phyloP scores from a whole-genome alignment of 345 rosid genomes.

The thale cress (Arabidopsis thaliana) region DNA sequence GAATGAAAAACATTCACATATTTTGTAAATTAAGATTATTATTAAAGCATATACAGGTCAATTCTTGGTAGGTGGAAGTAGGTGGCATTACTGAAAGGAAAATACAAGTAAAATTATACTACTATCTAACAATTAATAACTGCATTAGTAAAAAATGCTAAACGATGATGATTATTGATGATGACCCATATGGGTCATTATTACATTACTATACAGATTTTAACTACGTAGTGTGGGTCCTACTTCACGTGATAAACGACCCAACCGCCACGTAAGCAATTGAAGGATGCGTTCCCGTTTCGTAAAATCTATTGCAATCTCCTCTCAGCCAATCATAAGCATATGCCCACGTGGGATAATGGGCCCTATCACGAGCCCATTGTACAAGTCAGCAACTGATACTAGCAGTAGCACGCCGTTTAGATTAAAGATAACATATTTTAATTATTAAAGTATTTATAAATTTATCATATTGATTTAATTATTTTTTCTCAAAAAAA shows the following conservation, averaged over 20 bases:
- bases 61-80: constrained; percentile 5
- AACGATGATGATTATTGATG: constrained; percentile 10
- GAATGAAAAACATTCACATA: neutral
- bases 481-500: neutral
- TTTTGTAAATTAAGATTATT: neutral
- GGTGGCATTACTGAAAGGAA: neutral
- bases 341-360: constrained; percentile 61
- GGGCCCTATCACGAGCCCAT: constrained; percentile 48
- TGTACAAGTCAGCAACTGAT: constrained; percentile 32
- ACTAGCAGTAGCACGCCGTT: constrained; percentile 29
- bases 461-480: neutral
- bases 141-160: constrained; percentile 3
- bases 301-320: constrained; percentile 67
- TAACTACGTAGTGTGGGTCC: constrained; percentile 30
- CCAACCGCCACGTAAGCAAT: constrained; percentile 53
- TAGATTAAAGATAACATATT: constrained; percentile 33
- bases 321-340: constrained; percentile 67
- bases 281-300: constrained; percentile 22
- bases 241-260: constrained; percentile 53
- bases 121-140: neutral
- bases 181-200: neutral
- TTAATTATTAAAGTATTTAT: neutral
- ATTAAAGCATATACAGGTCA: neutral
- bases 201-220: neutral
- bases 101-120: neutral